Conservation (phyloP, 352 stramenopile species). For the Globisporangium spinosum region DNA sequence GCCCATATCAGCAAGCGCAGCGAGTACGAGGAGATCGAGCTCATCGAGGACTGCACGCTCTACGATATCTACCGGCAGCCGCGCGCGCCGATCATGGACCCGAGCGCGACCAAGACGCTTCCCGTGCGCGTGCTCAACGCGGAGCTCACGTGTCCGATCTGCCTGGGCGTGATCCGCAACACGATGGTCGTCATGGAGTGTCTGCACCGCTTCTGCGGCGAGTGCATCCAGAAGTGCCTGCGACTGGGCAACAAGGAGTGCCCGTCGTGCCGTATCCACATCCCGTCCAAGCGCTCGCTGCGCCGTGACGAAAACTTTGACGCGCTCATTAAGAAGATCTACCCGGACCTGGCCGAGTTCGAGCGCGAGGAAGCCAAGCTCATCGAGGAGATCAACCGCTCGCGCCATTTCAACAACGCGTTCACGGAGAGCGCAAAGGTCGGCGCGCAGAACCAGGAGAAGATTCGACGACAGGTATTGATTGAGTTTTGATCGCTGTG, state of each 20-base stretch:
- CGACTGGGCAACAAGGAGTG: slow-evolving; percentile 85
- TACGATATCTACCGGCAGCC: slow-evolving; percentile 89
- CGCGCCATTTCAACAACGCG: slow-evolving; percentile 80
- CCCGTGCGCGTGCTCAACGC: slow-evolving; percentile 68
- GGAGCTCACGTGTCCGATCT: slow-evolving; percentile 87
- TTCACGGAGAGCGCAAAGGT: slow-evolving; percentile 71
- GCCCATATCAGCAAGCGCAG: slow-evolving; percentile 55
- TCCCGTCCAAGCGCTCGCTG: slow-evolving; percentile 83
- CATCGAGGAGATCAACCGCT: slow-evolving; percentile 75
- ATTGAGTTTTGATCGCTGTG: neutral
- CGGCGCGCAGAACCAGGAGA: slow-evolving; percentile 65
- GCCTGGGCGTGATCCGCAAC: slow-evolving; percentile 78
- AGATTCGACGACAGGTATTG: slow-evolving; percentile 50
- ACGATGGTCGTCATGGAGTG: slow-evolving; percentile 91
- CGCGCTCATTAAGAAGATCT: slow-evolving; percentile 79
- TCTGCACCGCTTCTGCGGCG: slow-evolving; percentile 88
- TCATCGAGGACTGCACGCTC: slow-evolving; percentile 86
- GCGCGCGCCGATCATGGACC: slow-evolving; percentile 54
- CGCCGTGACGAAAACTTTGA: slow-evolving; percentile 85
- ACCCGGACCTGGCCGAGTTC: slow-evolving; percentile 80
- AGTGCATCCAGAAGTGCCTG: slow-evolving; percentile 89
- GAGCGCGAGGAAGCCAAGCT: slow-evolving; percentile 77
- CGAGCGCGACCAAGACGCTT: slow-evolving; percentile 51
- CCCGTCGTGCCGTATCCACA: slow-evolving; percentile 87
- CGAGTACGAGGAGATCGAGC: slow-evolving; percentile 84